Conservation (phyloP, 2,329 filamentous ascomycete species). For the Magnaporthiopsis rhizophila region DNA sequence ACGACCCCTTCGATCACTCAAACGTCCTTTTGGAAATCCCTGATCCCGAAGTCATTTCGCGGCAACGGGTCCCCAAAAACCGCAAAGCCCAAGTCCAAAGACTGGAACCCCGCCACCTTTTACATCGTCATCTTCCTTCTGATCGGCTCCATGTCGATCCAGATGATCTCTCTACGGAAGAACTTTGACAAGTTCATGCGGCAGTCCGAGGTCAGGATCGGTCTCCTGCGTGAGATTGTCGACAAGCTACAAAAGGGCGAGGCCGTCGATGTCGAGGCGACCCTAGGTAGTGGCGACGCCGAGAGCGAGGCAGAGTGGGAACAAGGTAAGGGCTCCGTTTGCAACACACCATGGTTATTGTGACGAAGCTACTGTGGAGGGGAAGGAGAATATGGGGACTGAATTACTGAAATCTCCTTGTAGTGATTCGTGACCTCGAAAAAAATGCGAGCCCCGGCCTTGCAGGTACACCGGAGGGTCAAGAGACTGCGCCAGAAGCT, state of each 20-base stretch:
- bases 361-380: background rate
- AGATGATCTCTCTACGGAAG: slow-evolving; percentile 75
- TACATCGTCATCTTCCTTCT: slow-evolving; percentile 76
- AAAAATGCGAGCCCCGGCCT: background rate
- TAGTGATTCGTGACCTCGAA: background rate
- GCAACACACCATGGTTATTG: background rate
- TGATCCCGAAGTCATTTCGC: slow-evolving; percentile 63
- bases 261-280: slow-evolving; percentile 75
- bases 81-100: slow-evolving; percentile 42
- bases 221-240: slow-evolving; percentile 65
- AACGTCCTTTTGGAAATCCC: slow-evolving; percentile 57
- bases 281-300: slow-evolving; percentile 70
- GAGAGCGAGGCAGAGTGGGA: slow-evolving; percentile 80
- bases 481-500: background rate
- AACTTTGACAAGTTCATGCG: slow-evolving; percentile 66
- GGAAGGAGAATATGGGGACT: background rate
- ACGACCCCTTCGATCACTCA: slow-evolving; percentile 21
- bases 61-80: slow-evolving; percentile 28
- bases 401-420: background rate
- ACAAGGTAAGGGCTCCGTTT: slow-evolving; percentile 45
- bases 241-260: slow-evolving; percentile 63
- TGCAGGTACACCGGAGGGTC: background rate
- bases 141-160: slow-evolving; percentile 92
- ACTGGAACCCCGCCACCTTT: slow-evolving; percentile 76
- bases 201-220: slow-evolving; percentile 71